Conservation (phyloP, 805 yeast species). For the Candida tibetensis region DNA sequence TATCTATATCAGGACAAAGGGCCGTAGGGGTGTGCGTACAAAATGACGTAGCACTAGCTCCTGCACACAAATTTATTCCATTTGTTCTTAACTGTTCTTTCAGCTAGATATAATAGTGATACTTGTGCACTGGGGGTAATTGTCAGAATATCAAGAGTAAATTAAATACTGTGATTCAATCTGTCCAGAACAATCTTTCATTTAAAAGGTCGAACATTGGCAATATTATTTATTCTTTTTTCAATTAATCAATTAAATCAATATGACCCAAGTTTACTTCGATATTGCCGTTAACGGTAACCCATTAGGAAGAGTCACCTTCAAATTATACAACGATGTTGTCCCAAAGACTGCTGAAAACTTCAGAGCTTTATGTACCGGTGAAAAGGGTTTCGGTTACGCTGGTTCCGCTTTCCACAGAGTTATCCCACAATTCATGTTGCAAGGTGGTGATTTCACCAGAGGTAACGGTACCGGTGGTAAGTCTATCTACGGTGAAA, state of each 20-base stretch:
- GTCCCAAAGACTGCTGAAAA: slow-evolving; percentile 96
- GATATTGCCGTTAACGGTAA: slow-evolving; percentile 75
- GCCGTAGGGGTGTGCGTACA: no score
- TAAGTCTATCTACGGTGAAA: slow-evolving; percentile 59
- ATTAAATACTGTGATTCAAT: background rate
- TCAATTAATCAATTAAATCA: background rate
- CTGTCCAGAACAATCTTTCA: background rate
- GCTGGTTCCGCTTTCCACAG: slow-evolving; percentile 46
- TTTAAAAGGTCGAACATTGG: background rate
- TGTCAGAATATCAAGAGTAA: background rate
- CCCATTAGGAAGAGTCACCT: slow-evolving; percentile 73
- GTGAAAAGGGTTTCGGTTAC: slow-evolving; percentile 46
- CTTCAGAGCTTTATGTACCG: slow-evolving; percentile 87
- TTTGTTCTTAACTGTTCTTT: background rate
- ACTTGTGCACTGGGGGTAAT: background rate
- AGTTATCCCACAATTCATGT: slow-evolving; percentile 47
- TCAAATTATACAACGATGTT: slow-evolving; percentile 84
- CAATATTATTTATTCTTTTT: background rate
- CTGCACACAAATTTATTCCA: no score
- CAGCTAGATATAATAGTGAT: background rate
- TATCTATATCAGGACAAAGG: no score
- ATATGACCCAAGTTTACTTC: slow-evolving; percentile 73
- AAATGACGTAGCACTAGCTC: no score
- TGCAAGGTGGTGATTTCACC: slow-evolving; percentile 50
- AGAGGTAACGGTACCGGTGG: slow-evolving; percentile 48